Percentiles rank a stretch among this genome's conserved stretches.
Evolutionary conservation across 371 early-diverging fungal species (phyloP).

Genomic region (Mortierella sp.): DNA sequence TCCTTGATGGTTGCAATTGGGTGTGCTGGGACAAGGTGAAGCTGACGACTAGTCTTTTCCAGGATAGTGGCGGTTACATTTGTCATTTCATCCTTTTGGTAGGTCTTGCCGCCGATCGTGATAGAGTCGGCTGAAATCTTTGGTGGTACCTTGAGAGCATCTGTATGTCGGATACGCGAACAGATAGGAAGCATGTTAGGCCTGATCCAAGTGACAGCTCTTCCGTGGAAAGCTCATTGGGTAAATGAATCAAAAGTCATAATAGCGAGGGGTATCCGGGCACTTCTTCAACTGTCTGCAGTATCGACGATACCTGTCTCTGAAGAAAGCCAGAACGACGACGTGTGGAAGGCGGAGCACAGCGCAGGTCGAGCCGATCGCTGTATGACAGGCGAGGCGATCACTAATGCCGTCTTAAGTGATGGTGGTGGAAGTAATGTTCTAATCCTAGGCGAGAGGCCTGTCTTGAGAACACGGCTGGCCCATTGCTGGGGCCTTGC

Average conservation of each 20-base stretch:
- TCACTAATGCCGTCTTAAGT: no score
- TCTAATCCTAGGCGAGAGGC: constrained; percentile 10
- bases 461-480: constrained; percentile 11
- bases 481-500: constrained; percentile 34
- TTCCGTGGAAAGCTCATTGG: no score
- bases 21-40: constrained; percentile 86
- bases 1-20: constrained; percentile 89
- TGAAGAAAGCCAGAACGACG: constrained; percentile 14
- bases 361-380: constrained; percentile 18
- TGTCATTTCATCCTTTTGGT: constrained; percentile 75
- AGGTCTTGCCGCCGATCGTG: constrained; percentile 61
- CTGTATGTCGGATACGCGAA: background rate
- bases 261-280: no score
- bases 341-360: constrained; percentile 39
- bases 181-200: no score
- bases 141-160: constrained; percentile 29
- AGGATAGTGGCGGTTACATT: constrained; percentile 86
- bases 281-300: background rate
- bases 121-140: constrained; percentile 47
- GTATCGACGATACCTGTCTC: constrained; percentile 21
- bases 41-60: constrained; percentile 77
- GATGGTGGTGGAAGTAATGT: constrained; percentile 5
- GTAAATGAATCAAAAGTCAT: no score
- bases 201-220: no score
- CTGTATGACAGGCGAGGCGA: no score